Base-by-base conservation (phyloP, 1,284 basidiomycete species). In the Macrocystidia cucumis region DNA sequence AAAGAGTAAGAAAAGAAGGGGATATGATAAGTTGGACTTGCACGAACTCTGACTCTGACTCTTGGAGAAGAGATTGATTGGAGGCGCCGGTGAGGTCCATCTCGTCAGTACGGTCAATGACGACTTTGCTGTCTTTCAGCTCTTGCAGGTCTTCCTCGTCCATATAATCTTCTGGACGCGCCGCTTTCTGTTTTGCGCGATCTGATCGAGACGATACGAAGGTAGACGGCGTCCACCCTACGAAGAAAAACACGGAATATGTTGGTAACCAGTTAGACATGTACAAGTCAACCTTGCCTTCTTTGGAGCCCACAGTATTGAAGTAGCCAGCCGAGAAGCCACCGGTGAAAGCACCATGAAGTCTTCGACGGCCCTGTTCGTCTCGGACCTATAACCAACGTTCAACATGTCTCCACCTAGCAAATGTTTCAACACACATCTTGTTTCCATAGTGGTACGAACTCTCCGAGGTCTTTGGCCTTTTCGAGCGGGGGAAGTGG, bases 241-340 rank as follows among this genome's bases (percentile, higher is more conserved):
- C 2, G 26, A 16, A 6, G 39, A 35, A 24, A 35, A 32, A 25
- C 22, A 22, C 16, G 24, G 9, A 16, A 27, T 14, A 14, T 4
- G n/a, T n/a, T n/a, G n/a, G n/a, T n/a, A n/a, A n/a, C n/a, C n/a
- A 35, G 4, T 17, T 16, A 27, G 11, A 27, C 4, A 29, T 24
- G 27, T 8, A 1, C 13, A 33, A 38, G 25, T 31, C n/a, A 11
- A 50, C 69, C 11, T 14, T 40, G 82, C 91, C 91, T 73, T 98
- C 92, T 58, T 95, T 91, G 3, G 89, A 91, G 0, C 95, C 95
- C 13, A 96, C 95, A 0, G 83, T 79, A 57, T 98, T 98, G 67
- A 86, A 98, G 63, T 98, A 98, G 0, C 95, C 95, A 7, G 95
- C 96, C 24, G 88, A 92, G 68, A 91, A 98, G 5, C 95, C 96